Conservation (phyloP, 305 asterid genomes). For the Fraxinus baroniana region DNA sequence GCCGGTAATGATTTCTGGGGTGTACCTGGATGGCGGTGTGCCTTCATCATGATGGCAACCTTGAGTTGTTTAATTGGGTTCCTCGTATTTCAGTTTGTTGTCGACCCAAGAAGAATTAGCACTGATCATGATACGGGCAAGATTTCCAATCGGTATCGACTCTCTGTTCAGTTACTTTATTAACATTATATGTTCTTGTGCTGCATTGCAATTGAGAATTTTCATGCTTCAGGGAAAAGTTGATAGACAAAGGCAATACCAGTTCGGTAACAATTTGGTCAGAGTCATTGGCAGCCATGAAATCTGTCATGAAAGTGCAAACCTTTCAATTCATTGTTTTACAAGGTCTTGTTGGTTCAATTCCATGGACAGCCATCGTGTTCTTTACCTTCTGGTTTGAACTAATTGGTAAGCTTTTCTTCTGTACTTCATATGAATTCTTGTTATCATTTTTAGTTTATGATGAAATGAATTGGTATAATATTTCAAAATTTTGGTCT, state of each 20-base stretch:
- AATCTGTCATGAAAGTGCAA: conserved; percentile 68
- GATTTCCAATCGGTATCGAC: conserved; percentile 53
- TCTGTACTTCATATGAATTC: neutral
- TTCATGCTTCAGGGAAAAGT: conserved; percentile 57
- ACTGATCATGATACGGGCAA: conserved; percentile 36
- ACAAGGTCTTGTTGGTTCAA: conserved; percentile 89
- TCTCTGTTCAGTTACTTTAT: neutral
- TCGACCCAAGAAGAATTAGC: conserved; percentile 57
- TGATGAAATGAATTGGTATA: neutral
- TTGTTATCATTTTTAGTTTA: neutral
- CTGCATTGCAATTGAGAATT: neutral
- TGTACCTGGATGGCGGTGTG: conserved; percentile 86
- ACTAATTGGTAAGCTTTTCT: conserved; percentile 62
- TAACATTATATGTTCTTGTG: neutral
- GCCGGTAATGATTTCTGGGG: conserved; percentile 78
- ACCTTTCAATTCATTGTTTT: conserved; percentile 90
- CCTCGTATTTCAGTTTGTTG: conserved; percentile 74
- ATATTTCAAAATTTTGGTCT: neutral
- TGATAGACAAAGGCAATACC: conserved; percentile 45
- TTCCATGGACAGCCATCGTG: conserved; percentile 94
- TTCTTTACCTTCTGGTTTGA: conserved; percentile 92
- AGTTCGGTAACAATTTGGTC: conserved; percentile 58
- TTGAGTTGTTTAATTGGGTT: conserved; percentile 73
- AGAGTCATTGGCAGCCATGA: conserved; percentile 90
- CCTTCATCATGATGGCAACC: conserved; percentile 70